These are phyloP conservation scores for Salicornia ramosissima DNA, from an alignment of 148 eudicot genomes.

Conservation along the genomic window DNA sequence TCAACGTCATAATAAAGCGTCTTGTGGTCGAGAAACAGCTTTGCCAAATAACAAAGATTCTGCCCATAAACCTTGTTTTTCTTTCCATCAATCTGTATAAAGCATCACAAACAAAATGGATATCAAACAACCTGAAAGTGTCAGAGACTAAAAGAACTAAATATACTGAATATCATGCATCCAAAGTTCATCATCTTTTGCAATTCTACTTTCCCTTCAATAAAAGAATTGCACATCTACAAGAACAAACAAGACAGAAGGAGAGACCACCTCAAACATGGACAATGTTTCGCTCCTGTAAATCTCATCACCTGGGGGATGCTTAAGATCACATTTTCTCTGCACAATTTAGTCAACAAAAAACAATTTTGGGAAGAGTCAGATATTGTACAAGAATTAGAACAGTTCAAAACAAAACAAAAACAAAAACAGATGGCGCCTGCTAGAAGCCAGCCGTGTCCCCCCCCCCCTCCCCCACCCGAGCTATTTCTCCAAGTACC, in stretches of 20 bases:
- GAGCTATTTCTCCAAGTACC: no score
- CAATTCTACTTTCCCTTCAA: background rate
- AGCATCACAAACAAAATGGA: constrained; percentile 13
- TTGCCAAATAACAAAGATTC: constrained; percentile 93
- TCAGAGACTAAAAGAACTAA: background rate
- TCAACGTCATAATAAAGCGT: constrained; percentile 97
- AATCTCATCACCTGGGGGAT: constrained; percentile 99
- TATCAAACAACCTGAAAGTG: background rate
- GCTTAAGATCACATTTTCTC: constrained; percentile 97
- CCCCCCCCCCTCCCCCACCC: no score
- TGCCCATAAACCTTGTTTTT: constrained; percentile 98
- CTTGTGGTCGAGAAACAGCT: constrained; percentile 94
- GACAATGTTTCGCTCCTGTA: constrained; percentile 91
- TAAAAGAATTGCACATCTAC: background rate
- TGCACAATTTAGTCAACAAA: no score
- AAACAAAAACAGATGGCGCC: no score
- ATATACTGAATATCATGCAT: background rate
- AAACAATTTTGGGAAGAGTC: no score
- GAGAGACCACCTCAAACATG: constrained; percentile 81
- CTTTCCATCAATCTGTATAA: constrained; percentile 88
- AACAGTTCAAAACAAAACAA: background rate
- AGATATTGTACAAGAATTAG: background rate
- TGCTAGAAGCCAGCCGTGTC: no score
- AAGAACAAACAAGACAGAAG: background rate
- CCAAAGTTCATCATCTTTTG: background rate